Evolutionary conservation across 345 rosid species (phyloP), one percentile per base, ranked within the genome.

Genomic region (Orychophragmus violaceus): DNA sequence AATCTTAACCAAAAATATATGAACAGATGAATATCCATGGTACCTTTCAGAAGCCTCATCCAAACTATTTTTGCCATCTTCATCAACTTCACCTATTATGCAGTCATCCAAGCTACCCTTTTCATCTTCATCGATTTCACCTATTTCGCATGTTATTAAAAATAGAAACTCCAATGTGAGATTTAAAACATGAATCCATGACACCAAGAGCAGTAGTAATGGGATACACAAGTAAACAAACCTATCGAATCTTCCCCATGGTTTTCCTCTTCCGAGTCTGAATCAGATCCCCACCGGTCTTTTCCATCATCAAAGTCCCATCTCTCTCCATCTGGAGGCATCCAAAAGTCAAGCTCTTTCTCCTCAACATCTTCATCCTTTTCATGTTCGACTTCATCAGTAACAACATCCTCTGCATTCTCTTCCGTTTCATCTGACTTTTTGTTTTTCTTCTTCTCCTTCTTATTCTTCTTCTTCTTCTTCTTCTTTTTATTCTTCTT

Each of bases 311-410:
- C 78, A 49, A 75, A 75, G 56, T 75, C 78, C 78, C 78, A 75
- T 39, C 96, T 88, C 2, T 85, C 86, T n/a, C 96, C 97, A 22
- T 17, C 78, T 0, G 94, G 89, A 23, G 98, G 98, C 77, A 90
- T 76, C 98, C 98, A 90, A 81, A 89, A 90, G 18, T 86, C 96
- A 58, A 33, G 77, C 48, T 83, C 93, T 69, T 82, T 76, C 44
- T 82, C 96, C 8, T 80, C 64, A 53, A 9, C 58, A 10, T 53
- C 68, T 42, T 66, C 74, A 61, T 6, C 73, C 44, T 67, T 68
- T 66, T 19, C 64, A 55, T 61, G 29, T 36, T 45, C 64, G 2
- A 54, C 65, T 28, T 46, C 78, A 62, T 45, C 65, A 54, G 3
- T 11, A 14, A 12, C 74, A 14, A 12, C 74, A 28, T 68, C 69